Evolutionary conservation across 805 yeast genomes (phyloP).

Genomic region (Wickerhamomyces xylosicus): DNA sequence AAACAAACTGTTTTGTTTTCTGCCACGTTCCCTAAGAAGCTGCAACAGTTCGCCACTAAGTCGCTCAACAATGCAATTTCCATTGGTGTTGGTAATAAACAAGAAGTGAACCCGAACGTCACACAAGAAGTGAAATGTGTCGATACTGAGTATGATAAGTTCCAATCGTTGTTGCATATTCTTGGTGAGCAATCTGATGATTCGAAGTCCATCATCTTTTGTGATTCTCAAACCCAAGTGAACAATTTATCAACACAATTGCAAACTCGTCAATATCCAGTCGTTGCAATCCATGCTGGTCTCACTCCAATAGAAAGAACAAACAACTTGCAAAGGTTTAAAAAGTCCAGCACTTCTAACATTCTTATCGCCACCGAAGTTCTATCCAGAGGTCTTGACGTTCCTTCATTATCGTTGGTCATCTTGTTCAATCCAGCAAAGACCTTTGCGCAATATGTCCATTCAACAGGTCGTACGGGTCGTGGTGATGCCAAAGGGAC

Average conservation of each 20-base stretch:
- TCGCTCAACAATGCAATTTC: slow-evolving; percentile 58
- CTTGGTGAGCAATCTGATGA: slow-evolving; percentile 28
- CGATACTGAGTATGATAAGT: slow-evolving; percentile 41
- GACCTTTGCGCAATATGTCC: slow-evolving; percentile 92
- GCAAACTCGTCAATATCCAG: slow-evolving; percentile 39
- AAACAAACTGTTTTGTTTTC: slow-evolving; percentile 85
- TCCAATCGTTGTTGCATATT: slow-evolving; percentile 40
- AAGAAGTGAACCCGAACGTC: slow-evolving; percentile 74
- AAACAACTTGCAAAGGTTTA: slow-evolving; percentile 60
- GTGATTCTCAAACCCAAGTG: slow-evolving; percentile 82
- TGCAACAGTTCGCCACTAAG: slow-evolving; percentile 66
- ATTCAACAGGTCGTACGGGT: slow-evolving; percentile 93
- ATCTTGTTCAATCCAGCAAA: slow-evolving; percentile 76
- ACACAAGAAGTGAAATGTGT: slow-evolving; percentile 61
- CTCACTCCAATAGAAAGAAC: slow-evolving; percentile 80
- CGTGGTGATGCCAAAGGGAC: slow-evolving; percentile 69
- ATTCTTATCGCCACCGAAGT: slow-evolving; percentile 86
- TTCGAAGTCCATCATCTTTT: slow-evolving; percentile 66
- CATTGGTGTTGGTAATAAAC: slow-evolving; percentile 70
- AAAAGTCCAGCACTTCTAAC: slow-evolving; percentile 30
- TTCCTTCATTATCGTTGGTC: slow-evolving; percentile 73
- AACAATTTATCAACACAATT: slow-evolving; percentile 55
- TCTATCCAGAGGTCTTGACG: slow-evolving; percentile 92
- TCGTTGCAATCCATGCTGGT: slow-evolving; percentile 84
- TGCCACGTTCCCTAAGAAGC: slow-evolving; percentile 82